phyloP scores from a whole-genome alignment of 169 alveolate species.

The Plasmodium relictum region DNA sequence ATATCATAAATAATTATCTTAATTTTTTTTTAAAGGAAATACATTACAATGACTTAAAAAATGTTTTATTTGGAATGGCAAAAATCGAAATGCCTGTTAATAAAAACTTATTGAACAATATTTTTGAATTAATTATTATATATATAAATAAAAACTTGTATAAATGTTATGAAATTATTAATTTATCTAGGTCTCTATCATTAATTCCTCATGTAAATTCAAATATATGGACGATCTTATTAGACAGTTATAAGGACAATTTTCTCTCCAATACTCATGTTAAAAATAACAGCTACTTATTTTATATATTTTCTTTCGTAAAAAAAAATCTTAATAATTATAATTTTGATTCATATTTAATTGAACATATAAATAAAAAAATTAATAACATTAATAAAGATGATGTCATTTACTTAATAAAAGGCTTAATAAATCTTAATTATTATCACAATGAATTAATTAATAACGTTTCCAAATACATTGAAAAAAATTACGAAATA shows the following conservation, averaged over 20 bases:
- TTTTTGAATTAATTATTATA: slow-evolving; percentile 29
- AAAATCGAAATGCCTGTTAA: slow-evolving; percentile 72
- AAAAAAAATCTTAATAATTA: slow-evolving; percentile 10
- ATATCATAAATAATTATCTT: slow-evolving; percentile 47
- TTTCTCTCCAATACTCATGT: slow-evolving; percentile 37
- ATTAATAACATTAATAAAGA: not conserved
- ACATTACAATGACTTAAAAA: slow-evolving; percentile 74
- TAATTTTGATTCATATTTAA: slow-evolving; percentile 21
- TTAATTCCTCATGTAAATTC: slow-evolving; percentile 44
- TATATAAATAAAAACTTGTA: slow-evolving; percentile 38
- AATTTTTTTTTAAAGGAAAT: slow-evolving; percentile 28
- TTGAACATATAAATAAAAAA: slow-evolving; percentile 63
- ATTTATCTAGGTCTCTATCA: slow-evolving; percentile 59
- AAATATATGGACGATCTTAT: slow-evolving; percentile 37
- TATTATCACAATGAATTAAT: slow-evolving; percentile 63
- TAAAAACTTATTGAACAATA: slow-evolving; percentile 34
- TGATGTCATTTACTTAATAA: slow-evolving; percentile 55
- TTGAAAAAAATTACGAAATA: slow-evolving; percentile 21
- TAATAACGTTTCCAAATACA: slow-evolving; percentile 42
- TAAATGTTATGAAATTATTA: slow-evolving; percentile 69
- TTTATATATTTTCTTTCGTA: slow-evolving; percentile 62
- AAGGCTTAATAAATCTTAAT: slow-evolving; percentile 49
- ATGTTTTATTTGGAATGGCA: slow-evolving; percentile 69
- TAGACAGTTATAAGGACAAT: slow-evolving; percentile 44
- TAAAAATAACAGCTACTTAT: slow-evolving; percentile 58